Evolutionary conservation across 768 basidiomycete species (phyloP), one percentile per base, ranked within the genome.

Genomic region (Boletus bicolor): DNA sequence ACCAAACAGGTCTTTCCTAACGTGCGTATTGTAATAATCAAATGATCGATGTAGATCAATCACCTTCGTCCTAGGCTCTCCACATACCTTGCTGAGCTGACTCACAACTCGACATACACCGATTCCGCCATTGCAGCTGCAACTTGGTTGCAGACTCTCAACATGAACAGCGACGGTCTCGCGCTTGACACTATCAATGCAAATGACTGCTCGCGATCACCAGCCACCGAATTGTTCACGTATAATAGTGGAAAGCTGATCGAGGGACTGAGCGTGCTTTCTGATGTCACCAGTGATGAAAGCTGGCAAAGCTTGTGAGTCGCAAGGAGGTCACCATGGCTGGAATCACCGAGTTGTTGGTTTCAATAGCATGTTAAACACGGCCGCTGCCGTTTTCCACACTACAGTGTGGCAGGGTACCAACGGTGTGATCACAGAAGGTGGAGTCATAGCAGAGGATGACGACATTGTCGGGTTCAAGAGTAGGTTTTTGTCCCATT

Each of bases 181-280:
- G 72, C 79, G 5, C 69, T 83, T 9, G 81, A 83, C 64, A 75
- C 76, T 14, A 73, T 82, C 47, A 68, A 76, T 54, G 80, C 68
- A 10, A 67, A 72, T 28, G 75, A 82, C 53, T 83, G 81, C 65
- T 71, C 75, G 2, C 68, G 77, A 34, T 78, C 79, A 0, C 74
- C 79, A 2, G 61, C 75, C 4, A 71, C 56, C 4, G 81, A 78
- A 76, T 45, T 81, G 6, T 82, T 81, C 65, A 82, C 81, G 0
- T 82, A 82, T 57, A 83, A 82, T 55, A 76, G 71, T 30, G 81
- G 82, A 30, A 83, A 83, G 54, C 78, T 73, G 48, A 72, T 82
- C 24, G 81, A 83, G 60, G 82, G 80, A 3, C 65, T 82, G 49
- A 76, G 73, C 45, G 73, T 82, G 7, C 64, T 82, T 32, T 66